These are phyloP conservation scores for Ambrosiella xylebori DNA, from an alignment of 2,329 filamentous ascomycete genomes.

Conservation along the genomic window DNA sequence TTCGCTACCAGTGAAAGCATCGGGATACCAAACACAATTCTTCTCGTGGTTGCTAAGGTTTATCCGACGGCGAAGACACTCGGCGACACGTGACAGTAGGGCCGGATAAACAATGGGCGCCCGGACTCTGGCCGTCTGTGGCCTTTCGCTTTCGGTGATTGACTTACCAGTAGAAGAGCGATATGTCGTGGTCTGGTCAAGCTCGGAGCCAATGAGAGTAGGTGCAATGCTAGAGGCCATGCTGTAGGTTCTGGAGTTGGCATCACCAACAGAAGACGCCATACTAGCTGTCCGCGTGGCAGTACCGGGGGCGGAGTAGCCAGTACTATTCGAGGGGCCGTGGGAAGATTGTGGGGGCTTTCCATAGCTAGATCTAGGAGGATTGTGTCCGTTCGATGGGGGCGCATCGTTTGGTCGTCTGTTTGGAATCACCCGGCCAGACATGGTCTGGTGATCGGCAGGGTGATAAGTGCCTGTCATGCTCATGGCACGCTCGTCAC, in stretches of 20 bases:
- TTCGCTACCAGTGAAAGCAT: slow-evolving; percentile 87
- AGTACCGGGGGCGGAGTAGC: slow-evolving; percentile 31
- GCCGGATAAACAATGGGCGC: slow-evolving; percentile 88
- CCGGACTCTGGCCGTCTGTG: slow-evolving; percentile 43
- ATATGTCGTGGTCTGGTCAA: slow-evolving; percentile 34
- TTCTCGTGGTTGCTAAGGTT: slow-evolving; percentile 76
- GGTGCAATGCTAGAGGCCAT: slow-evolving; percentile 73
- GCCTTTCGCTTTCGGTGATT: slow-evolving; percentile 34
- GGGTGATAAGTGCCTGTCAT: slow-evolving; percentile 60
- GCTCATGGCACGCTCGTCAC: slow-evolving; percentile 89
- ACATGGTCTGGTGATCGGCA: slow-evolving; percentile 82
- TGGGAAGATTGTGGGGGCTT: slow-evolving; percentile 17
- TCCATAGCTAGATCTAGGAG: slow-evolving; percentile 20
- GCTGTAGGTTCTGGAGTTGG: slow-evolving; percentile 57
- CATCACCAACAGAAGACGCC: slow-evolving; percentile 33
- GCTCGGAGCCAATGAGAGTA: slow-evolving; percentile 49
- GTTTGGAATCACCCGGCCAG: slow-evolving; percentile 75
- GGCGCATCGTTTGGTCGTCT: slow-evolving; percentile 30
- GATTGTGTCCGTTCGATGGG: slow-evolving; percentile 9
- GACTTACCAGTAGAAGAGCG: slow-evolving; percentile 42
- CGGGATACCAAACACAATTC: slow-evolving; percentile 93
- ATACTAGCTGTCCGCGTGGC: slow-evolving; percentile 45
- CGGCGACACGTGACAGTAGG: slow-evolving; percentile 77
- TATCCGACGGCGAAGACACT: slow-evolving; percentile 82
- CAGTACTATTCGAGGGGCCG: slow-evolving; percentile 20